Evolutionary conservation across 1,284 basidiomycete species (phyloP).

Genomic region (Cryptococcus sp.): DNA sequence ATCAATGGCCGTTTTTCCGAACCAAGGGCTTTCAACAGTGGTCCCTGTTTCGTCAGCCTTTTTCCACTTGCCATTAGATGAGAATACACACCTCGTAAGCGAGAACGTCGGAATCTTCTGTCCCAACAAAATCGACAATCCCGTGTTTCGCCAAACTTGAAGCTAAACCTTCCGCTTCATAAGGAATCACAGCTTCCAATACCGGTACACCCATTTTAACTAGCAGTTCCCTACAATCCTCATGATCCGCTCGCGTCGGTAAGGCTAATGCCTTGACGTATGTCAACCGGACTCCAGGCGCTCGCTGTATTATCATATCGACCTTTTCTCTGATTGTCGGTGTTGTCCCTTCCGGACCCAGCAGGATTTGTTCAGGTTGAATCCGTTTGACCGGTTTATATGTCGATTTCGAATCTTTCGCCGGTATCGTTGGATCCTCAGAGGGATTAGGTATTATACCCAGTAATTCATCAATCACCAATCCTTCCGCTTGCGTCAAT

Average conservation of each 20-base stretch:
- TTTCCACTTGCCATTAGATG: not conserved
- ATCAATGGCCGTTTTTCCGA: slow-evolving; percentile 57
- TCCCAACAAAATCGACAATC: slow-evolving; percentile 73
- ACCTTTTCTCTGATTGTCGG: not conserved
- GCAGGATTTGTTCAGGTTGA: not conserved
- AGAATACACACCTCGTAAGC: slow-evolving; percentile 36
- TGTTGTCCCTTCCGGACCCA: not conserved
- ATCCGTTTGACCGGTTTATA: not conserved
- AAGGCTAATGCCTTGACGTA: slow-evolving; percentile 30
- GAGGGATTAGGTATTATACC: not conserved
- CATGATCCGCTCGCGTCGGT: slow-evolving; percentile 33
- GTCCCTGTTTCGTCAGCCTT: slow-evolving; percentile 52
- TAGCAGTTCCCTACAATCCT: slow-evolving; percentile 51
- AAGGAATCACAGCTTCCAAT: slow-evolving; percentile 60
- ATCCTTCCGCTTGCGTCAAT: slow-evolving; percentile 32
- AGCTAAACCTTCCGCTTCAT: slow-evolving; percentile 78
- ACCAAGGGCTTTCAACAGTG: slow-evolving; percentile 69
- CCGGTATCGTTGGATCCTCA: not conserved
- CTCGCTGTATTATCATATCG: not conserved
- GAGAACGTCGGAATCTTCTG: slow-evolving; percentile 66
- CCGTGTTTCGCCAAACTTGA: slow-evolving; percentile 67
- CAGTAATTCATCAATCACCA: slow-evolving; percentile 19
- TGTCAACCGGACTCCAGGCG: slow-evolving; percentile 15
- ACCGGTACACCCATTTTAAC: slow-evolving; percentile 71
- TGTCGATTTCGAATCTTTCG: not conserved